Conservation (phyloP, 2,329 filamentous ascomycete species). For the Exophiala oligosperma region DNA sequence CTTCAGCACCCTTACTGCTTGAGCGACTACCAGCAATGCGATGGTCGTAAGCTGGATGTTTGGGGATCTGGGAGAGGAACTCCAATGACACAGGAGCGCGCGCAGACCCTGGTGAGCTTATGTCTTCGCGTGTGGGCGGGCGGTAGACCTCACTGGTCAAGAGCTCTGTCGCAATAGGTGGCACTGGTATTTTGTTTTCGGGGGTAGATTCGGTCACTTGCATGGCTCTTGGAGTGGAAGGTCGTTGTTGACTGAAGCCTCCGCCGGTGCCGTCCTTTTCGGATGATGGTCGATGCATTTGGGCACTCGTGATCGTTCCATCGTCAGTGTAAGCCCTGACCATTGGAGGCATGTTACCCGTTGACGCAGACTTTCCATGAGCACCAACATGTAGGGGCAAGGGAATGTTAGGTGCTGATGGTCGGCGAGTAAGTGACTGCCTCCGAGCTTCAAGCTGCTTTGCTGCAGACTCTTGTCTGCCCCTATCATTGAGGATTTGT, state of each 20-base stretch:
- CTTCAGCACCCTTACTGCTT: conserved; percentile 38
- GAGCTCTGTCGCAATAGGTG: conserved; percentile 49
- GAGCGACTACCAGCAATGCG: conserved; percentile 39
- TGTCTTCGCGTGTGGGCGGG: conserved; percentile 32
- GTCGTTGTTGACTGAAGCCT: conserved; percentile 48
- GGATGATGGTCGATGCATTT: conserved; percentile 49
- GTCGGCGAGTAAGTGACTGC: conserved; percentile 76
- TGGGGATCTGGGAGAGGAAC: conserved; percentile 25
- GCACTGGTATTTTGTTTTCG: conserved; percentile 54
- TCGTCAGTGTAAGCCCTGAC: conserved; percentile 45
- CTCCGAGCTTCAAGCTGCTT: conserved; percentile 86
- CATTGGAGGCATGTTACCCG: conserved; percentile 28
- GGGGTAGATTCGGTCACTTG: conserved; percentile 54
- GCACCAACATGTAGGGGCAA: conserved; percentile 61
- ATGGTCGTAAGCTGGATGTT: conserved; percentile 28
- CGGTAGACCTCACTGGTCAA: conserved; percentile 40
- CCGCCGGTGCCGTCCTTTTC: conserved; percentile 44
- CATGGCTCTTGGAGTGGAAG: conserved; percentile 90
- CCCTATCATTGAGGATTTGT: conserved; percentile 57
- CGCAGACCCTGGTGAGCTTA: conserved; percentile 17
- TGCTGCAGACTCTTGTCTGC: conserved; percentile 73
- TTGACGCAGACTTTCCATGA: conserved; percentile 40
- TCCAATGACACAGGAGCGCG: conserved; percentile 17
- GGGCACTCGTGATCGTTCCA: conserved; percentile 40
- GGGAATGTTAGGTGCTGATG: conserved; percentile 76